Conservation (phyloP, 306 rosid genomes). For the Coriaria nepalensis region DNA sequence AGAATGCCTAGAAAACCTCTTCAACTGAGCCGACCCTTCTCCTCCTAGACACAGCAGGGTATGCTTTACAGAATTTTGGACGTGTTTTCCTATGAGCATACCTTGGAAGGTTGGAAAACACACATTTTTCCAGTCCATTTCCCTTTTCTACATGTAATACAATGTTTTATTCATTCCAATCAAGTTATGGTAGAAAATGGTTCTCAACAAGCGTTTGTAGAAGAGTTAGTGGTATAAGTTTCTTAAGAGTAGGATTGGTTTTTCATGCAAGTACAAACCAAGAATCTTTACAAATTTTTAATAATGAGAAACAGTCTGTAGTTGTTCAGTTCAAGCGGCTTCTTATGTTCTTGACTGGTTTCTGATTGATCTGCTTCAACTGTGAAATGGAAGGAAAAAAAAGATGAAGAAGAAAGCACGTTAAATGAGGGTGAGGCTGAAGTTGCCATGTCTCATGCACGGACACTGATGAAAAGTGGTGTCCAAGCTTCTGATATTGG, state of each 20-base stretch:
- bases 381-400: conserved; percentile 98
- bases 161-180: no score
- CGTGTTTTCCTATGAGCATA: conserved; percentile 4
- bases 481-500: conserved; percentile 90
- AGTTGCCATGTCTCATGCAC: conserved; percentile 79
- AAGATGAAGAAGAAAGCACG: conserved; percentile 98
- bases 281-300: no score
- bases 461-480: conserved; percentile 70
- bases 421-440: conserved; percentile 93
- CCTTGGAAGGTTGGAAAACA: conserved; percentile 2
- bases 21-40: conserved; percentile 83
- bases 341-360: conserved; percentile 2
- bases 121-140: background rate
- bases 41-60: conserved; percentile 92
- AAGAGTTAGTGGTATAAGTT: no score
- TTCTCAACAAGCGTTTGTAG: no score
- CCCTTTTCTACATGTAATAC: no score
- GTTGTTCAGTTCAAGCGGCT: background rate
- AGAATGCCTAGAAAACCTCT: conserved; percentile 61
- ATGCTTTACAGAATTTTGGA: conserved; percentile 23
- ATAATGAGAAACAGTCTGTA: no score
- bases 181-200: no score
- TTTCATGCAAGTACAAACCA: no score
- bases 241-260: no score
- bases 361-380: conserved; percentile 33